Evolutionary conservation across 2,329 filamentous ascomycete species (phyloP).

Genomic region (Cladosporium sphaerospermum): DNA sequence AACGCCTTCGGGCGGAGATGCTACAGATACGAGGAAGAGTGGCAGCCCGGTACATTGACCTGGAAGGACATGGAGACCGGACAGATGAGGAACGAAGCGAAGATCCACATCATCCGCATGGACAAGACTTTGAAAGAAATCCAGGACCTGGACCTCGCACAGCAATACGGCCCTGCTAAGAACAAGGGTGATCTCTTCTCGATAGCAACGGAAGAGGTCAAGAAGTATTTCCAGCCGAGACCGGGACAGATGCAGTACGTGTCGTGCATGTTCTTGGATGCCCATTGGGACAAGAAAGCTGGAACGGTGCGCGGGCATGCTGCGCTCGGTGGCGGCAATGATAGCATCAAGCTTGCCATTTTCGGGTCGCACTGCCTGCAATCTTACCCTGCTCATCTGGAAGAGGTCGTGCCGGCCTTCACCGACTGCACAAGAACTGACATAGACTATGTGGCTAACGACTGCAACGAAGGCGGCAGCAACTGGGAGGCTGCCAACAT

Average conservation of each 20-base stretch:
- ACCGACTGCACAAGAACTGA: constrained; percentile 87
- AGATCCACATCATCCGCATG: constrained; percentile 75
- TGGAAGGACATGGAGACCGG: constrained; percentile 64
- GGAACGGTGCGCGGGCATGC: constrained; percentile 74
- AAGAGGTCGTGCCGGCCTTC: constrained; percentile 85
- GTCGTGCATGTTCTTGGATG: constrained; percentile 77
- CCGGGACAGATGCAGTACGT: constrained; percentile 83
- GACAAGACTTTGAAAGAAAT: constrained; percentile 82
- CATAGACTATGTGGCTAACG: constrained; percentile 71
- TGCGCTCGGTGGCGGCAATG: constrained; percentile 68
- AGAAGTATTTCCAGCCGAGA: constrained; percentile 65
- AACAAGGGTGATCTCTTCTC: constrained; percentile 68
- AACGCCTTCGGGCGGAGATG: constrained; percentile 78
- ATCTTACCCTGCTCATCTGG: constrained; percentile 81
- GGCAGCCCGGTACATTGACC: constrained; percentile 77
- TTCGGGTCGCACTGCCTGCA: constrained; percentile 91
- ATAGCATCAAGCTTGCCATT: constrained; percentile 74
- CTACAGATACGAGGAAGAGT: constrained; percentile 92
- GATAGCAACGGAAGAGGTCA: constrained; percentile 72
- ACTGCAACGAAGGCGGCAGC: constrained; percentile 78
- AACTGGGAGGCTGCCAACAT: constrained; percentile 95
- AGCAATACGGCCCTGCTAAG: constrained; percentile 65
- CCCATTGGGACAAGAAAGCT: constrained; percentile 72
- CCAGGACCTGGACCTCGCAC: constrained; percentile 67
- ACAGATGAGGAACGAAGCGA: constrained; percentile 82